These are phyloP conservation scores for Ustilago shanxiensis DNA, from an alignment of 1,284 basidiomycete genomes.

Conservation along the genomic window DNA sequence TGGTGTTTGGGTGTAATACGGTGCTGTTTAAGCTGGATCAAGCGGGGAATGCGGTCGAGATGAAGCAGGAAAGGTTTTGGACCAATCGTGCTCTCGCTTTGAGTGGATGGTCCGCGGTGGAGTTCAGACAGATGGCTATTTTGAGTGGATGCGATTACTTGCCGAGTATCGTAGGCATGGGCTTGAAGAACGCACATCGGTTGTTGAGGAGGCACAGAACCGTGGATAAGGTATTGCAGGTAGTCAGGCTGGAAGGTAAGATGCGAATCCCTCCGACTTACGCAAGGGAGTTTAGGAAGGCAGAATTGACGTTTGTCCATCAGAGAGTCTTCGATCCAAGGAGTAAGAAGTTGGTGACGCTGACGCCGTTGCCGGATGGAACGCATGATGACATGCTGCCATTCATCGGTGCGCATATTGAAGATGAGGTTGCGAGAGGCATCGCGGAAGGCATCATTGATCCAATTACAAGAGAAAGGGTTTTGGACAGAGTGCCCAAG, in stretches of 20 bases:
- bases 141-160: constrained; percentile 96
- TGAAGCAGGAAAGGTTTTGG: constrained; percentile 83
- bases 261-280: constrained; percentile 79
- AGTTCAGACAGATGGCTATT: constrained; percentile 96
- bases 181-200: constrained; percentile 86
- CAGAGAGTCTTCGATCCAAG: constrained; percentile 91
- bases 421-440: constrained; percentile 71
- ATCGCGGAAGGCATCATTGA: constrained; percentile 83
- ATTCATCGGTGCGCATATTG: constrained; percentile 61
- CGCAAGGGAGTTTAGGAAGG: constrained; percentile 76
- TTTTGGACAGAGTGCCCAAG: constrained; percentile 69
- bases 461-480: constrained; percentile 80
- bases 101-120: constrained; percentile 85
- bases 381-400: constrained; percentile 50
- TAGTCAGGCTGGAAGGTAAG: constrained; percentile 85
- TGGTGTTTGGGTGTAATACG: constrained; percentile 92
- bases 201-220: constrained; percentile 87
- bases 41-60: constrained; percentile 79
- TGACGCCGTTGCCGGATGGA: constrained; percentile 61
- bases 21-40: constrained; percentile 69
- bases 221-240: constrained; percentile 86
- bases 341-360: constrained; percentile 44
- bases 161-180: constrained; percentile 70
- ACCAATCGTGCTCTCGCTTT: constrained; percentile 82
- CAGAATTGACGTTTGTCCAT: constrained; percentile 93